Conservation (phyloP, 164 flowering plant genomes). For the Annona squamosa region DNA sequence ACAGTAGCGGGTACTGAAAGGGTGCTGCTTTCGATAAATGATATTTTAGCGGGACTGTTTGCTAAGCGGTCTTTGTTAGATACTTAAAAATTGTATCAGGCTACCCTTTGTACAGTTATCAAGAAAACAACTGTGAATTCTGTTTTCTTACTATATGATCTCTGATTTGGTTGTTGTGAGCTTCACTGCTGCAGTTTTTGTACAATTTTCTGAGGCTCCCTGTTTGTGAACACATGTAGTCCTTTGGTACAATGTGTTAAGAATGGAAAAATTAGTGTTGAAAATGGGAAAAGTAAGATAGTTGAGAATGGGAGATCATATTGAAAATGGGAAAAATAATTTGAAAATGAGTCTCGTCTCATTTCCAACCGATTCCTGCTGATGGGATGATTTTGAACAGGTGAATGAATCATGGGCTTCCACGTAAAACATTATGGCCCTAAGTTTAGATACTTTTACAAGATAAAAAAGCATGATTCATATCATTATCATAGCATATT, state of each 20-base stretch:
- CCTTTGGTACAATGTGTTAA: too few relatives aligned
- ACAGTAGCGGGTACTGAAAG: constrained; percentile 30
- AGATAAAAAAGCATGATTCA: too few relatives aligned
- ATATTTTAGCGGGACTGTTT: constrained; percentile 9
- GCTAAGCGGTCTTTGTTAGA: neutral
- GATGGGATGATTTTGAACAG: too few relatives aligned
- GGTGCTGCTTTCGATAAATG: constrained; percentile 13
- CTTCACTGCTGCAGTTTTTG: neutral
- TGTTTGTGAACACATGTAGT: neutral
- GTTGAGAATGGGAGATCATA: too few relatives aligned
- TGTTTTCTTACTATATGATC: neutral
- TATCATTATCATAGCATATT: too few relatives aligned
- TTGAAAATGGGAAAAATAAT: too few relatives aligned
- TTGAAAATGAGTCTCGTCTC: too few relatives aligned
- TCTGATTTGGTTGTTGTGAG: neutral
- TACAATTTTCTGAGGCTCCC: neutral
- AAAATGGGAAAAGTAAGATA: neutral
- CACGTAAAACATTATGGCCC: too few relatives aligned
- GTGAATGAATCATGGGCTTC: too few relatives aligned
- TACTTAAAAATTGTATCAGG: neutral
- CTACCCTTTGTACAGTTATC: constrained; percentile 2
- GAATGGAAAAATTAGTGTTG: too few relatives aligned
- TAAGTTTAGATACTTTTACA: too few relatives aligned
- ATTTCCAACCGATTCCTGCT: too few relatives aligned
- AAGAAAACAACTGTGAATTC: neutral